Percentiles rank a stretch among this genome's conserved stretches.
These are phyloP conservation scores for Alternaria longipes DNA, from an alignment of 2,329 filamentous ascomycete genomes.

Conservation along the genomic window DNA sequence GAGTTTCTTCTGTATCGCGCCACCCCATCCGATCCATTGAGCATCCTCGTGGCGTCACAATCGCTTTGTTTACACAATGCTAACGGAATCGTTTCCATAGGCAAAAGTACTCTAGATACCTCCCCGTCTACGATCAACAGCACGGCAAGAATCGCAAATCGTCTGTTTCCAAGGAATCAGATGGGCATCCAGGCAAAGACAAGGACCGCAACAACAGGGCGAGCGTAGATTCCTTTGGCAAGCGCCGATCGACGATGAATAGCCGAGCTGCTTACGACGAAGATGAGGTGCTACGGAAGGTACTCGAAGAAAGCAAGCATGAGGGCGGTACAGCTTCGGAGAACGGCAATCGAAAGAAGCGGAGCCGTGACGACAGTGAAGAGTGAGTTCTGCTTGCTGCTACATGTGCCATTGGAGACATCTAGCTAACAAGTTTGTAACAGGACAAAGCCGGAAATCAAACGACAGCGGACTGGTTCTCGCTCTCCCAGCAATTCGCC, in stretches of 20 bases:
- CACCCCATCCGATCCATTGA: not conserved
- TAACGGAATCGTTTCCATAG: slow-evolving; percentile 50
- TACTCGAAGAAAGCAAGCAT: slow-evolving; percentile 94
- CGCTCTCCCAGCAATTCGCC: slow-evolving; percentile 57
- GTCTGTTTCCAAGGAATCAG: slow-evolving; percentile 71
- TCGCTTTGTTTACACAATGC: not conserved
- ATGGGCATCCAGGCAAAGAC: slow-evolving; percentile 64
- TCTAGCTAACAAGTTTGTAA: slow-evolving; percentile 41
- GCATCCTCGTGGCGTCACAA: not conserved
- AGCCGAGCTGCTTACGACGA: slow-evolving; percentile 96
- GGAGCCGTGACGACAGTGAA: slow-evolving; percentile 89
- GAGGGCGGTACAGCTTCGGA: slow-evolving; percentile 70
- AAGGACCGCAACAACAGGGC: slow-evolving; percentile 63
- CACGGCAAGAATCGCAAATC: slow-evolving; percentile 65
- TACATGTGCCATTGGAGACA: slow-evolving; percentile 3
- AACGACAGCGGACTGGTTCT: slow-evolving; percentile 80
- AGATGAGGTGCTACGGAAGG: slow-evolving; percentile 85
- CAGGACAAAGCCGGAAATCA: slow-evolving; percentile 75
- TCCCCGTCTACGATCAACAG: slow-evolving; percentile 66
- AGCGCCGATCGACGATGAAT: slow-evolving; percentile 96
- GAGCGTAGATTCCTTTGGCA: slow-evolving; percentile 70
- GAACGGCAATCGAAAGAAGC: slow-evolving; percentile 73
- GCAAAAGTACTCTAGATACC: slow-evolving; percentile 69
- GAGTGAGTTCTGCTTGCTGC: slow-evolving; percentile 71
- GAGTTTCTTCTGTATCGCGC: not conserved